These are phyloP conservation scores for Candida pseudoviswanathii DNA, from an alignment of 1,139 yeast genomes.

Conservation along the genomic window DNA sequence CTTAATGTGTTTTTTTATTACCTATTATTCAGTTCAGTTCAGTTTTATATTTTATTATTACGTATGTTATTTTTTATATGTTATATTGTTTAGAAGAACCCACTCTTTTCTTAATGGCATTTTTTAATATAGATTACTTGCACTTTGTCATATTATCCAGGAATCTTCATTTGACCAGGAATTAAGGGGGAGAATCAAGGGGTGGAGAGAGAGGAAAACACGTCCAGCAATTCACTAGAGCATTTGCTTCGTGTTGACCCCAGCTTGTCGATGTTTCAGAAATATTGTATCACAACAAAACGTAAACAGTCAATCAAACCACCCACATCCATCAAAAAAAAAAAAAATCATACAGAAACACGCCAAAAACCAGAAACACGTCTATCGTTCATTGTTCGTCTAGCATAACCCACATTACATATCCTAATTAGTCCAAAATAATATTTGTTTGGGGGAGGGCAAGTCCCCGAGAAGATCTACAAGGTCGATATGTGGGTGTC, in stretches of 20 bases:
- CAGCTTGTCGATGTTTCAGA: constrained; percentile 1
- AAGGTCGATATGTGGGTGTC: no score
- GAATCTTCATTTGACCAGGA: not conserved
- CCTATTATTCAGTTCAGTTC: constrained; percentile 1
- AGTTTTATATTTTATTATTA: not conserved
- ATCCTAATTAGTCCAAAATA: no score
- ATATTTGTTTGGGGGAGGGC: no score
- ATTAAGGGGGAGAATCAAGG: not conserved
- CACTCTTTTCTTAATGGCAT: not conserved
- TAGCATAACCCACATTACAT: no score
- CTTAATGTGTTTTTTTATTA: not conserved
- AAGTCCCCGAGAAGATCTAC: no score
- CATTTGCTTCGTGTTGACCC: no score
- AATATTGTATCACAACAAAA: constrained; percentile 4
- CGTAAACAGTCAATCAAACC: constrained; percentile 5
- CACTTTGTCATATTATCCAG: not conserved
- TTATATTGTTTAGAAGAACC: not conserved
- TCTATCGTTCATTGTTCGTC: not conserved
- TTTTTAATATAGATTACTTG: not conserved
- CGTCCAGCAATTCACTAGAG: no score
- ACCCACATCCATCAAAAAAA: not conserved
- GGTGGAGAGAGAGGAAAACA: not conserved
- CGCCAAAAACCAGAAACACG: not conserved
- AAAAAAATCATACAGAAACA: not conserved
- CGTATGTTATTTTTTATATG: not conserved